Evolutionary conservation across 352 stramenopile species (phyloP), one percentile per base, ranked within the genome.

Genomic region (Globisporangium solare): DNA sequence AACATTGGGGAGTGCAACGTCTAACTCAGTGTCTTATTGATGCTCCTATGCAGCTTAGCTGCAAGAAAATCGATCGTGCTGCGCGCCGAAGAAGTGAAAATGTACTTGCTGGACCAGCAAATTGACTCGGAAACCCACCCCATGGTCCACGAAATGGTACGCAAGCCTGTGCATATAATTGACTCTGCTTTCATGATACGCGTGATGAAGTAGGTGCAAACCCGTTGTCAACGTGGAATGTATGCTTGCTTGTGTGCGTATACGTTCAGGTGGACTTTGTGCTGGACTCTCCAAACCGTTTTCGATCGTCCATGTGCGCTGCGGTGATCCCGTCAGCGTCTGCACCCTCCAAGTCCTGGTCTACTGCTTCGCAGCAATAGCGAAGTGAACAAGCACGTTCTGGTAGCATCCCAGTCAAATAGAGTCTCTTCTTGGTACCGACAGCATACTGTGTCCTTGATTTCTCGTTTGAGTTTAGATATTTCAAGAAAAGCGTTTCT

Each of bases 231-330:
- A 39, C 27, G 39, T 43, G 13, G 12, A 43, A 43, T 43, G 12
- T 15, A 43, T 53, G 17, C 42, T 14, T 21, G 15, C 0, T 2
- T 31, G 6, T 31, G 27, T 40, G 47, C 24, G 47, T 6, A 21
- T 52, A 14, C 18, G 39, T 32, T 22, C 22, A 92, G 83, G 74
- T 92, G 41, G 71, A 89, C 49, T 92, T 92, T 54, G 80, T 89
- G 8, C 48, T 80, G 46, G 54, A 61, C 12, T 77, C 78, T 5
- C 78, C 80, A 13, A 59, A 70, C 42, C 79, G 80, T 20, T 73
- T 72, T 4, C 78, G 75, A 51, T 90, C 83, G 14, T 84, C 78
- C 4, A 60, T 92, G 42, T 90, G 83, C n/a, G 61, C 63, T n/a
- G 73, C 77, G 6, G 51, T 74, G 21, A 56, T 83, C 24, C 57